These are phyloP conservation scores for Amanita polypyramis DNA, from an alignment of 768 basidiomycete species.

Conservation along the genomic window DNA sequence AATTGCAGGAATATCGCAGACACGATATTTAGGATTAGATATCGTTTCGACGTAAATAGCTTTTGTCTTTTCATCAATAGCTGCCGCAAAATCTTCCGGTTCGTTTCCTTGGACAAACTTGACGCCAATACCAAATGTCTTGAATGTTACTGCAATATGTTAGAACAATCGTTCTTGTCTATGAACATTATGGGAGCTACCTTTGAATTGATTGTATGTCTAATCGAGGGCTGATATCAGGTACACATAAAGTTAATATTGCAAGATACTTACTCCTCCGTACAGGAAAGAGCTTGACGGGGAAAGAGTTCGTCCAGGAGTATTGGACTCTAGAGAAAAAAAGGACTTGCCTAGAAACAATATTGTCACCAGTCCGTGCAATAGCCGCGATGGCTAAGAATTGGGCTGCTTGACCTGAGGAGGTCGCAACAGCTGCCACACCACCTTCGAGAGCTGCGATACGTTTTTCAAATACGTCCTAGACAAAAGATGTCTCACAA, in stretches of 20 bases:
- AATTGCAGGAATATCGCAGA: conserved; percentile 57
- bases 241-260: background rate
- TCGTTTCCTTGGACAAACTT: conserved; percentile 51
- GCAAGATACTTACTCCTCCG: conserved; percentile 43
- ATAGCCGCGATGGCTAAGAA: conserved; percentile 59
- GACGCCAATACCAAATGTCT: conserved; percentile 53
- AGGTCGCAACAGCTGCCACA: conserved; percentile 59
- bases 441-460: conserved; percentile 79
- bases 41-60: conserved; percentile 70
- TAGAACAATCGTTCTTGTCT: background rate
- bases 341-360: conserved; percentile 52
- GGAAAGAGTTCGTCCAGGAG: background rate
- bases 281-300: conserved; percentile 46
- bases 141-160: conserved; percentile 41
- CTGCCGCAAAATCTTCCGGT: conserved; percentile 49
- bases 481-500: background rate
- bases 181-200: conserved; percentile 11
- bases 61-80: conserved; percentile 71
- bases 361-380: conserved; percentile 63
- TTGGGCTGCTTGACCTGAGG: conserved; percentile 72
- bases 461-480: conserved; percentile 75
- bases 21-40: conserved; percentile 66
- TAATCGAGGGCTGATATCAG: conserved; percentile 12
- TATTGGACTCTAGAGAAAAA: no score
- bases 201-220: conserved; percentile 71